These are phyloP conservation scores for Ascochyta lentis DNA, from an alignment of 2,329 filamentous ascomycete genomes.

Conservation along the genomic window DNA sequence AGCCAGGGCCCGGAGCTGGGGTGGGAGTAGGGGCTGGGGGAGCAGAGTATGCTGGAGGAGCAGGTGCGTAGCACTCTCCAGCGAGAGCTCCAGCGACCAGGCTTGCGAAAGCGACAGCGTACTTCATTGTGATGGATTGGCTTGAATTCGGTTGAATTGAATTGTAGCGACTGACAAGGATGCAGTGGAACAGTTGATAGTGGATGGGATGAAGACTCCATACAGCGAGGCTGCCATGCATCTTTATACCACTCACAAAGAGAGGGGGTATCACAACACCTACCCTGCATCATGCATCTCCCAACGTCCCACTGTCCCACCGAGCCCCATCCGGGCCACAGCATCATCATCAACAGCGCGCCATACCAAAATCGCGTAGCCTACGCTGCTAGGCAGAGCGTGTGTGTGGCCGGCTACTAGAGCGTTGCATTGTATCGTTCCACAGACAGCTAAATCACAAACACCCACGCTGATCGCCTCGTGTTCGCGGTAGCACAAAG, in stretches of 20 bases:
- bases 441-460: conserved; percentile 10
- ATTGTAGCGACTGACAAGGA: neutral
- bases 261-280: neutral
- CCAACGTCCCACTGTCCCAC: neutral
- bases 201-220: neutral
- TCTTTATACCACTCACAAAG: conserved; percentile 9
- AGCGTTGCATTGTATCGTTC: conserved; percentile 19
- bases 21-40: conserved; percentile 4
- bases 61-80: conserved; percentile 19
- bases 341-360: conserved; percentile 3
- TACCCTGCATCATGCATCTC: neutral
- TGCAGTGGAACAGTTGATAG: neutral
- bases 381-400: neutral
- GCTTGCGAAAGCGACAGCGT: conserved; percentile 35
- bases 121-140: conserved; percentile 42
- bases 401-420: conserved; percentile 1
- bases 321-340: neutral
- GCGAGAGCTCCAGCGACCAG: conserved; percentile 36
- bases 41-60: conserved; percentile 1
- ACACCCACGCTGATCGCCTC: conserved; percentile 21
- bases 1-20: conserved; percentile 16
- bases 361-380: neutral
- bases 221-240: conserved; percentile 6
- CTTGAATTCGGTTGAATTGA: too few relatives aligned
- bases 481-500: conserved; percentile 7